Evolutionary conservation across 176 grass and related monocot species (phyloP).

Genomic region (Phragmites australis): DNA sequence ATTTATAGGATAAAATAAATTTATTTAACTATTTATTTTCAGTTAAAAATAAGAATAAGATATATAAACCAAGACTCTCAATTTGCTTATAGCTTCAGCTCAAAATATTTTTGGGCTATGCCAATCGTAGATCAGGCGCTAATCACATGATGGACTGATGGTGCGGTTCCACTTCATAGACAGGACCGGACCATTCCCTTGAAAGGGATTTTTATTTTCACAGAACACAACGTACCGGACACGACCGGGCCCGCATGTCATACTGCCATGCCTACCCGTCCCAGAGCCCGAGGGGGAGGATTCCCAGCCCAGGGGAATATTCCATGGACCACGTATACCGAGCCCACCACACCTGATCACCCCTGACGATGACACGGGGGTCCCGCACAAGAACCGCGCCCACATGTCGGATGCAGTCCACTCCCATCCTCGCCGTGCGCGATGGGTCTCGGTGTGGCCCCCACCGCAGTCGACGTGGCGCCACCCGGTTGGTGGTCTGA

Average conservation of each 20-base stretch:
- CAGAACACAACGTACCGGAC: too few species aligned
- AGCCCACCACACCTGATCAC: neutral
- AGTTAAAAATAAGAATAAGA: too few species aligned
- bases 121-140: neutral
- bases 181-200: neutral
- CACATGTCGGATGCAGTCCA: neutral
- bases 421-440: neutral
- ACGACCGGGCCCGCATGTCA: neutral
- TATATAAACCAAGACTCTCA: too few species aligned
- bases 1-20: too few species aligned
- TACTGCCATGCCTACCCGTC: neutral
- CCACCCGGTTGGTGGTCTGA: neutral
- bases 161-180: neutral
- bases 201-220: too few species aligned
- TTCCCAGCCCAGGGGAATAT: neutral
- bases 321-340: conserved; percentile 1
- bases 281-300: neutral
- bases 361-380: neutral
- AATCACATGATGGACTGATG: neutral
- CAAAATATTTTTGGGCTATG: too few species aligned
- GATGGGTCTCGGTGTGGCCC: neutral
- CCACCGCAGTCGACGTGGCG: neutral
- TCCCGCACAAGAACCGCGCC: fast-evolving
- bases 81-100: too few species aligned
- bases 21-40: too few species aligned